A percentile compares a stretch with the other conserved stretches of the same genome.
Evolutionary conservation across 139 green algal species (phyloP).

Genomic region (Chlamydomonas sp.): DNA sequence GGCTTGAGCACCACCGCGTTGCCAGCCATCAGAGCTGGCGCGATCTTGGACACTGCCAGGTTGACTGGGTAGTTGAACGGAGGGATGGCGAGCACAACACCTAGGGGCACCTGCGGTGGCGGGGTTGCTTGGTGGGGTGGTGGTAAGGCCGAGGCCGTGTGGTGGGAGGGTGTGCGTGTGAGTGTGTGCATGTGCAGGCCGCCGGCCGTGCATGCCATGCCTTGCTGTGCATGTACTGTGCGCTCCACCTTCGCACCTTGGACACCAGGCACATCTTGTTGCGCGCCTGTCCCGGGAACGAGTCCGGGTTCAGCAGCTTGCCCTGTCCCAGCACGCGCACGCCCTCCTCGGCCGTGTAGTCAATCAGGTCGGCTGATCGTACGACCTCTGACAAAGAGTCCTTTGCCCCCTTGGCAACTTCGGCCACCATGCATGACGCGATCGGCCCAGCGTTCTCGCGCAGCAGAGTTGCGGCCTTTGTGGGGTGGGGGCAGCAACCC

Average conservation of each 20-base stretch:
- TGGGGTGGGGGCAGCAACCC: conserved; percentile 76
- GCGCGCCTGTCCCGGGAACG: conserved; percentile 81
- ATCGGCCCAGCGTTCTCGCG: conserved; percentile 77
- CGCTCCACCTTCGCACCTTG: conserved; percentile 69
- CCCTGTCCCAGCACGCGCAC: conserved; percentile 76
- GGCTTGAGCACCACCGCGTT: conserved; percentile 95
- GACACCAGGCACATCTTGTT: conserved; percentile 86
- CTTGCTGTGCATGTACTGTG: background rate
- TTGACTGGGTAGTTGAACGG: conserved; percentile 99
- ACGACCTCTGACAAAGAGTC: conserved; percentile 71
- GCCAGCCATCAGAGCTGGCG: conserved; percentile 89
- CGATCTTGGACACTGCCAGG: conserved; percentile 91
- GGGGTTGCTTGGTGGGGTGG: background rate
- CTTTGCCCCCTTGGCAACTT: conserved; percentile 88
- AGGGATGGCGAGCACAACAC: conserved; percentile 88
- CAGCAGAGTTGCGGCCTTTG: conserved; percentile 62
- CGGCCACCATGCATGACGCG: conserved; percentile 77
- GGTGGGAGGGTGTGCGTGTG: no score
- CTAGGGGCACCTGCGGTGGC: conserved; percentile 70
- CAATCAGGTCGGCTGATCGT: conserved; percentile 81
- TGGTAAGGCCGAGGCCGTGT: no score
- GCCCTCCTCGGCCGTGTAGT: conserved; percentile 91
- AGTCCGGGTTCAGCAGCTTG: conserved; percentile 77
- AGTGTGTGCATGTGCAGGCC: background rate
- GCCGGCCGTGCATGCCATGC: background rate